phyloP scores from a whole-genome alignment of 345 rosid genomes.

The Mallotus nudiflorus region DNA sequence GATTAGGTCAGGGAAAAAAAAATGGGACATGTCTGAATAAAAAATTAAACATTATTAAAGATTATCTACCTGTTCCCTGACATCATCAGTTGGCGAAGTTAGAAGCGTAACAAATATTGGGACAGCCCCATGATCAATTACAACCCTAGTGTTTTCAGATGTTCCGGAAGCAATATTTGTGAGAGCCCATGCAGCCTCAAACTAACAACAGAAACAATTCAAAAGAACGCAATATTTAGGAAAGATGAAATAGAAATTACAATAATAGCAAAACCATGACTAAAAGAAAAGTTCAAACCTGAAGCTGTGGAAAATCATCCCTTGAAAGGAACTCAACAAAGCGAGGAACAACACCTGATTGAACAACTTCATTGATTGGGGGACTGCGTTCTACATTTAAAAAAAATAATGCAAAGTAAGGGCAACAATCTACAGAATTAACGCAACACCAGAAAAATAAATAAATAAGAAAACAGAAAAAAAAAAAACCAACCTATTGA shows the following conservation, averaged over 20 bases:
- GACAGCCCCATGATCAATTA: slow-evolving; percentile 33
- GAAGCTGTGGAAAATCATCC: slow-evolving; percentile 35
- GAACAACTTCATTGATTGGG: slow-evolving; percentile 33
- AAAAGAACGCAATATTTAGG: neutral
- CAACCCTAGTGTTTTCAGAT: slow-evolving; percentile 29
- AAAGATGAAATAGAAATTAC: neutral
- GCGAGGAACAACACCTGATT: slow-evolving; percentile 33
- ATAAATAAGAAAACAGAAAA: neutral
- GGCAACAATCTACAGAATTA: neutral
- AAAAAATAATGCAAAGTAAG: slow-evolving; percentile 1
- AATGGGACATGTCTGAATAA: too few species aligned
- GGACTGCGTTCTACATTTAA: slow-evolving; percentile 21
- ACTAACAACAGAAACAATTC: slow-evolving; percentile 11
- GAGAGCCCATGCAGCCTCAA: slow-evolving; percentile 37
- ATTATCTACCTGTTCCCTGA: slow-evolving; percentile 32
- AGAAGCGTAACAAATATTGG: slow-evolving; percentile 30
- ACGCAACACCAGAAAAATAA: neutral
- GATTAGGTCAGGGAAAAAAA: too few species aligned
- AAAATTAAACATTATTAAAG: too few species aligned
- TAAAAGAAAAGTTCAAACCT: slow-evolving; percentile 15
- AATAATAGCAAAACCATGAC: neutral
- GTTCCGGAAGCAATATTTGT: slow-evolving; percentile 36
- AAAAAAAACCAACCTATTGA: slow-evolving; percentile 19
- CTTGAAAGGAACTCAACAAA: slow-evolving; percentile 29
- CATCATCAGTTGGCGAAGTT: slow-evolving; percentile 28